Base-by-base conservation (phyloP, 2,329 filamentous ascomycete species). In the Curvularia spicifera region DNA sequence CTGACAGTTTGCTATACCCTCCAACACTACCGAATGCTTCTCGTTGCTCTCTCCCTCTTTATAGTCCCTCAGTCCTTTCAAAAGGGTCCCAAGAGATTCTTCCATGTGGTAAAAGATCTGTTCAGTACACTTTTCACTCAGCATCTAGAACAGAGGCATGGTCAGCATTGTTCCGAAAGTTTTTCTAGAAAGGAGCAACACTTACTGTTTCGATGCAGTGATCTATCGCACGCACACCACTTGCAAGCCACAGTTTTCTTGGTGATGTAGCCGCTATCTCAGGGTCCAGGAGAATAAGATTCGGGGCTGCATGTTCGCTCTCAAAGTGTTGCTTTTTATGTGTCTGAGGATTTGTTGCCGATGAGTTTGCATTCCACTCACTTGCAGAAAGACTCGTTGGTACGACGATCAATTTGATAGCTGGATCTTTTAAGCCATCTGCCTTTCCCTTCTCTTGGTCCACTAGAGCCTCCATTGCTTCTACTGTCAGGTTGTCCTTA, bases 131-230 rank as follows among this genome's bases (percentile, higher is more conserved):
- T 51, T 29, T 2, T 61, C 55, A 15, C 63, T 68, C 18, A 67
- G 57, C 51, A 71, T 64, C 33, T 56, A 18, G 5, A 24, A 2
- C 0, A 40, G 2, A 37, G 5, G 43, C 8, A 31, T 43, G 10
- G 18, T 59, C 5, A 51, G 43, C 24, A 28, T 12, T 9, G 8
- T 6, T 43, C 10, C 13, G 12, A 10, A 10, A 15, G 1, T 12
- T 8, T 4, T 13, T 1, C 28, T 35, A 5, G 22, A 2, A 20
- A 42, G 31, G 8, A 5, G n/a, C 1, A 8, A 29, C 24, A 49
- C 56, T n/a, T 54, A 56, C 51, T 3, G 66, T 68, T 48, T 74
- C 71, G 5, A 72, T 61, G 44, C 71, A 73, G 48, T 74, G 69
- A 53, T 73, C 71, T 5, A 73, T 52, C 9, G 68, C 68, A 22